A percentile compares a stretch with the other conserved stretches of the same genome.
Evolutionary conservation across 345 rosid genomes (phyloP).

Genomic region (Euphorbia tirucalli): DNA sequence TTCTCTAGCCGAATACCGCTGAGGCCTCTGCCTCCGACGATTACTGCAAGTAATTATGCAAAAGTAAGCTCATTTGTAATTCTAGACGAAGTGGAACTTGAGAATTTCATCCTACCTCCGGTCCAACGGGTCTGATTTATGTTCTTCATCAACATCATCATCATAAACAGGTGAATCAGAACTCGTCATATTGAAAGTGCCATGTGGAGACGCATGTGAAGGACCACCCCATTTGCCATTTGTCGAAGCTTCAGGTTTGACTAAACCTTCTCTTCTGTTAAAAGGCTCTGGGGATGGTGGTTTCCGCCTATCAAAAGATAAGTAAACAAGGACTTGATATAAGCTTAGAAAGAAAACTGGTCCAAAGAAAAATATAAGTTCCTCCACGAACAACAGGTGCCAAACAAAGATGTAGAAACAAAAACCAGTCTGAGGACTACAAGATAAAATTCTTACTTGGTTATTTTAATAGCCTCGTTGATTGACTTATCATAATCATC

Average conservation of each 20-base stretch:
- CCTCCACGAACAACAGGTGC: background rate
- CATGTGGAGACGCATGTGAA: constrained; percentile 41
- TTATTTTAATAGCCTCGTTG: constrained; percentile 94
- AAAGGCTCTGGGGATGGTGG: constrained; percentile 79
- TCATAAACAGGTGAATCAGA: constrained; percentile 67
- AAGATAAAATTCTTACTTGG: constrained; percentile 54
- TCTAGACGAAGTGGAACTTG: constrained; percentile 6
- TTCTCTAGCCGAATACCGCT: constrained; percentile 78
- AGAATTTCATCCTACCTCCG: constrained; percentile 52
- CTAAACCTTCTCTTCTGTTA: constrained; percentile 56
- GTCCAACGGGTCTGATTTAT: constrained; percentile 52
- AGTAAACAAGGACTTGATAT: background rate
- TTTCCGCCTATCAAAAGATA: constrained; percentile 48
- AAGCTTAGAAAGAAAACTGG: background rate
- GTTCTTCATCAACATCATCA: constrained; percentile 53
- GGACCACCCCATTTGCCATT: constrained; percentile 69
- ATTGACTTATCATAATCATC: constrained; percentile 98
- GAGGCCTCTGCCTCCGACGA: constrained; percentile 84
- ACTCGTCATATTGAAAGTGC: constrained; percentile 45
- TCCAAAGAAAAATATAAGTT: background rate
- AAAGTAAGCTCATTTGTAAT: constrained; percentile 14
- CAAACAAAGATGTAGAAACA: background rate
- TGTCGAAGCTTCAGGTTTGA: constrained; percentile 61
- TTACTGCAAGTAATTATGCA: constrained; percentile 40
- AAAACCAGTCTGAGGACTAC: background rate